A percentile compares a stretch with the other conserved stretches of the same genome.
These are phyloP conservation scores for Cairneyella variabilis DNA, from an alignment of 495 filamentous ascomycete genomes.

Conservation along the genomic window DNA sequence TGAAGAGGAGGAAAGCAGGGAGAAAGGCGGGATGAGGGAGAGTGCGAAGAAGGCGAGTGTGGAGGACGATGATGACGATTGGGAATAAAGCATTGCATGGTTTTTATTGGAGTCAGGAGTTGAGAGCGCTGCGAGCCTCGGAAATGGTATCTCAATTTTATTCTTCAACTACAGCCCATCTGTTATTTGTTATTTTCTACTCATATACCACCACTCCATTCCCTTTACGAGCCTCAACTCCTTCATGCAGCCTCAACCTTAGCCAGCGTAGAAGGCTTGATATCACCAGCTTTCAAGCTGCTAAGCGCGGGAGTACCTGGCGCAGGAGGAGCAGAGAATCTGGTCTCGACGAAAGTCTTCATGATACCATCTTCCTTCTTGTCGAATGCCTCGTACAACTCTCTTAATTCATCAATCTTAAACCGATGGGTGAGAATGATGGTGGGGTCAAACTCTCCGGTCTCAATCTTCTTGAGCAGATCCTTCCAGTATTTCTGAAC, in stretches of 20 bases:
- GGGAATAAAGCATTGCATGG: slow-evolving; percentile 32
- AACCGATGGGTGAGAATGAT: slow-evolving; percentile 79
- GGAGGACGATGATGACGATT: slow-evolving; percentile 71
- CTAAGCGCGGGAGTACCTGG: slow-evolving; percentile 51
- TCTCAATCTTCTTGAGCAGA: slow-evolving; percentile 53
- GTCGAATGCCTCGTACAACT: slow-evolving; percentile 68
- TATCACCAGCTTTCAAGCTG: not conserved
- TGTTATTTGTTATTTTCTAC: not conserved
- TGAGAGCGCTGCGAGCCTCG: slow-evolving; percentile 20
- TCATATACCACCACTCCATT: no score
- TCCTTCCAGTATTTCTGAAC: slow-evolving; percentile 79
- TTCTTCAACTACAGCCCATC: not conserved
- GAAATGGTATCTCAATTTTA: not conserved
- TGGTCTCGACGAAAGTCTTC: slow-evolving; percentile 70
- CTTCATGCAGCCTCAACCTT: no score
- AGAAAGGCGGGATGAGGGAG: slow-evolving; percentile 41
- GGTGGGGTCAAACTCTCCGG: slow-evolving; percentile 68
- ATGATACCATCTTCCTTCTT: slow-evolving; percentile 64
- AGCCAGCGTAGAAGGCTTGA: not conserved
- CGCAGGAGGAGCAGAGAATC: slow-evolving; percentile 53
- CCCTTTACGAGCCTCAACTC: no score
- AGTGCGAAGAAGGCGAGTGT: slow-evolving; percentile 39
- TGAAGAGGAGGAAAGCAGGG: slow-evolving; percentile 42
- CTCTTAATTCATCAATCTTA: slow-evolving; percentile 68
- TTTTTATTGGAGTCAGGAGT: not conserved